Evolutionary conservation across 345 rosid genomes (phyloP).

Genomic region (Litchi chinensis): DNA sequence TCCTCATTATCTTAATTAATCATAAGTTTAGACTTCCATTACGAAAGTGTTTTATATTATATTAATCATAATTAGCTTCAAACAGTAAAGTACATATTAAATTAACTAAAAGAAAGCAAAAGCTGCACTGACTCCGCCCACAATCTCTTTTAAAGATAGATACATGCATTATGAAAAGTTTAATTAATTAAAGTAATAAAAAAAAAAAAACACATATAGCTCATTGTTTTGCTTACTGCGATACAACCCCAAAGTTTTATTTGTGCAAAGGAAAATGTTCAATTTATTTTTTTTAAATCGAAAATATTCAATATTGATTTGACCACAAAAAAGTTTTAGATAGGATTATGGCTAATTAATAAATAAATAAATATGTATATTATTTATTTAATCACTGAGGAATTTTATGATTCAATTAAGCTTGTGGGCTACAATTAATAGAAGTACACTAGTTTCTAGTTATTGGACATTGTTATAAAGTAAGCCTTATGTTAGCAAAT

Average conservation of each 20-base stretch:
- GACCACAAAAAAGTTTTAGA: background rate
- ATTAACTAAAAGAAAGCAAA: slow-evolving; percentile 15
- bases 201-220: slow-evolving; percentile 4
- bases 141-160: slow-evolving; percentile 12
- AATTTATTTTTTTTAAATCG: background rate
- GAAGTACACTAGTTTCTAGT: background rate
- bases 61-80: slow-evolving; percentile 3
- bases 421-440: background rate
- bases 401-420: background rate
- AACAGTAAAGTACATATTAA: slow-evolving; percentile 7
- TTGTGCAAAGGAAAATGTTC: background rate
- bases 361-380: too few relatives aligned
- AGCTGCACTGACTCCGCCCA: slow-evolving; percentile 12
- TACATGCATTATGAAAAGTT: slow-evolving; percentile 24
- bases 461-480: too few relatives aligned
- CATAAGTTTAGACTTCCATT: slow-evolving; percentile 20
- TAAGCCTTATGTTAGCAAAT: background rate
- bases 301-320: background rate
- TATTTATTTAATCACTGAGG: too few relatives aligned
- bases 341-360: too few relatives aligned
- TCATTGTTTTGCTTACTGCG: slow-evolving; percentile 30
- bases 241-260: slow-evolving; percentile 31
- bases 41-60: background rate
- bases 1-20: slow-evolving; percentile 18
- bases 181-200: slow-evolving; percentile 18